Conservation (phyloP, 441 rosid genomes). For the Corymbia calophylla region DNA sequence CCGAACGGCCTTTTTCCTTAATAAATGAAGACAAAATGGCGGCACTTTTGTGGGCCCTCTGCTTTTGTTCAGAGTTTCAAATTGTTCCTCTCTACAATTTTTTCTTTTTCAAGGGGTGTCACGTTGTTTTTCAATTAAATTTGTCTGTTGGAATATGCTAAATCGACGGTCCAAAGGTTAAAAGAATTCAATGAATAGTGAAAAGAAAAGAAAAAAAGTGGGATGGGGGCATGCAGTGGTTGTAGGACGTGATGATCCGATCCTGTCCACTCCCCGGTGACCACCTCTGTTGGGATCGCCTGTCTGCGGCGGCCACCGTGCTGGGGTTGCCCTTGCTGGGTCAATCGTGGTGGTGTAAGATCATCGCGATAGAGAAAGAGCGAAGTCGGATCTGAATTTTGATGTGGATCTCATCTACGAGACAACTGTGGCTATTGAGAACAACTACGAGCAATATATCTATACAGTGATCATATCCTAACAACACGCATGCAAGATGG, state of each 20-base stretch:
- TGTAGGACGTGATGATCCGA: neutral
- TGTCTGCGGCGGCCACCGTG: neutral
- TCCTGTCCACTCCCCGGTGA: neutral
- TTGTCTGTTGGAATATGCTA: neutral
- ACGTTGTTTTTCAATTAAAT: neutral
- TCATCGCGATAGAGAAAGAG: neutral
- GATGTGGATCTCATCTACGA: neutral
- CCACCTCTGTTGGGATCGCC: neutral
- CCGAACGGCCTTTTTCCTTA: neutral
- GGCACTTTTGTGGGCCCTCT: neutral
- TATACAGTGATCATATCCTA: neutral
- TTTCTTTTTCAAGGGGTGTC: neutral
- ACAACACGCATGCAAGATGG: no score
- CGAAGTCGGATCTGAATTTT: neutral
- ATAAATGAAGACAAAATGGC: neutral
- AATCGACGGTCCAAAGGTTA: neutral
- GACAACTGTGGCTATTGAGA: neutral
- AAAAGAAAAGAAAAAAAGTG: neutral
- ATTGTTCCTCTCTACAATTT: neutral
- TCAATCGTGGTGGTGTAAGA: neutral
- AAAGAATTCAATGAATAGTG: neutral
- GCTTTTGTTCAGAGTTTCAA: neutral
- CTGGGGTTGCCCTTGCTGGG: fast-evolving
- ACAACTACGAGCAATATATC: no score
- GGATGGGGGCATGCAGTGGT: neutral